Evolutionary conservation across 148 eudicot genomes (phyloP).

Genomic region (Limonium bicolor): DNA sequence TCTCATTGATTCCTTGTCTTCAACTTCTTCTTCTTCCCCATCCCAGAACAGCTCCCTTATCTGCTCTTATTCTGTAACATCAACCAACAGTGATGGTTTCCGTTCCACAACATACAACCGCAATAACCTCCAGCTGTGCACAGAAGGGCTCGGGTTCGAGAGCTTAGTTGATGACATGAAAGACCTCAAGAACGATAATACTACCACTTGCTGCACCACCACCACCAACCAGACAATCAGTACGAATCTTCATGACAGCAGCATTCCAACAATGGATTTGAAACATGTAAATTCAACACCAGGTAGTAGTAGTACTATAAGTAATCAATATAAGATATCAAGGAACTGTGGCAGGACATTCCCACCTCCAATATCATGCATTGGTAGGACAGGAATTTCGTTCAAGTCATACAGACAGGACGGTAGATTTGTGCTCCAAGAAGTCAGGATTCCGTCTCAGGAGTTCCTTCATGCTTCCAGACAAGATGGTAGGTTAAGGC

Average conservation of each 20-base stretch:
- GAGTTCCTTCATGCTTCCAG: slow-evolving; percentile 54
- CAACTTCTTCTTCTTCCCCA: no score
- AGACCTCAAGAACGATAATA: slow-evolving; percentile 16
- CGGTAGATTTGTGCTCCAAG: slow-evolving; percentile 67
- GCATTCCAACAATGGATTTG: no score
- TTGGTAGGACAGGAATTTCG: slow-evolving; percentile 51
- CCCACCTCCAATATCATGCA: slow-evolving; percentile 82
- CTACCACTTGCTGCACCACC: no score
- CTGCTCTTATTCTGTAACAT: no score
- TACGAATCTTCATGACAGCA: no score
- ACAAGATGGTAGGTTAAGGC: slow-evolving; percentile 62
- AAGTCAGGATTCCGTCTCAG: slow-evolving; percentile 43
- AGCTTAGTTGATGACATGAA: slow-evolving; percentile 55
- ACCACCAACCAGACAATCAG: no score
- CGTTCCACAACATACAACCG: no score
- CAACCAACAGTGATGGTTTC: no score
- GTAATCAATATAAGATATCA: slow-evolving; percentile 20
- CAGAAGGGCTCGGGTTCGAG: slow-evolving; percentile 83
- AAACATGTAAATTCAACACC: no score
- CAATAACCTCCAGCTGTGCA: slow-evolving; percentile 59
- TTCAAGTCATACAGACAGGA: slow-evolving; percentile 46
- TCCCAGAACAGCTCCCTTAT: no score
- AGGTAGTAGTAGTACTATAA: no score
- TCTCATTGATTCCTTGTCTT: slow-evolving; percentile 25
- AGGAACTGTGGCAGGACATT: slow-evolving; percentile 19